Base-by-base conservation (phyloP, 345 rosid species). In the Conringia planisiliqua region DNA sequence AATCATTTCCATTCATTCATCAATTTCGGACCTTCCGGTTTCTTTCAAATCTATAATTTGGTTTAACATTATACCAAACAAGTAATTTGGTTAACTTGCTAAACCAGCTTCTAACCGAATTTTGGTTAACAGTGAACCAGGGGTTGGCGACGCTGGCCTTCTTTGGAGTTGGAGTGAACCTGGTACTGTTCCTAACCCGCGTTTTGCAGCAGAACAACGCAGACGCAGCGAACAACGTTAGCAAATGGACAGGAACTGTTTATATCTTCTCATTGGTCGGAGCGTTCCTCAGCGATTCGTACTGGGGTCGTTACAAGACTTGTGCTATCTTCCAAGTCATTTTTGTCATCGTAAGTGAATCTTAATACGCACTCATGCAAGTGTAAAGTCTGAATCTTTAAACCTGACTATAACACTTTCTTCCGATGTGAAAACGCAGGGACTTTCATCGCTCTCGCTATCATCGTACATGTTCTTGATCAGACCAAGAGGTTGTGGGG, bases 221-320 rank as follows among this genome's bases (percentile, higher is more conserved):
- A 54, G 97, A 90, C 6, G 99, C 99, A 59, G 99, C 98, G 1
- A 96, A 92, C 68, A 92, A 83, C 48, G 99, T 96, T 10, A 96
- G 99, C 94, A 95, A 95, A 83, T 95, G 99, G 99, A 95, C 98
- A 18, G 99, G 99, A 47, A 95, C 99, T 17, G 99, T 96, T 75
- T 96, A 96, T 54, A 96, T 96, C 62, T 96, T 96, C 89, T 96
- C 99, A 16, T 85, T 96, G 16, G 94, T 96, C 1, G 99, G 99
- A 4, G 99, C 99, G 56, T 92, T 96, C 76, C 87, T 96, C 6
- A 92, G 98, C 50, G 99, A 96, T 73, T 92, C 99, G 56, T 96
- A 96, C 80, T 96, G 99, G 98, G 99, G 99, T 50, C 83, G 99
- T 83, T 92, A 78, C 96, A 96, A 96, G 77, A 96, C 99, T 5